Evolutionary conservation across 164 flowering plant genomes (phyloP).

Genomic region (Nymphaea thermarum): DNA sequence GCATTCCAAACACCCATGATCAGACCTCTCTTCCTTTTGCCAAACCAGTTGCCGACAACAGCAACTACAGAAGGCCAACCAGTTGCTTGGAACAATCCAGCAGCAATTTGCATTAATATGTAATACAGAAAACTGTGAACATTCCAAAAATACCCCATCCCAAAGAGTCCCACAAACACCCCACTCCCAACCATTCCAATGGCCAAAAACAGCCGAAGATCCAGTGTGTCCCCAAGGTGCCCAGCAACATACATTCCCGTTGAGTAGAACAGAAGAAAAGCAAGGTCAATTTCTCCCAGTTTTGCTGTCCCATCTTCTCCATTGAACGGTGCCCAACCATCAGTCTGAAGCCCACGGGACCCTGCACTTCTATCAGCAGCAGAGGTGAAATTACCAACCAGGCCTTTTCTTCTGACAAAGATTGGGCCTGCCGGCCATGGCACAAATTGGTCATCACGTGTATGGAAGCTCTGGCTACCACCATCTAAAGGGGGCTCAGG

Average conservation of each 20-base stretch:
- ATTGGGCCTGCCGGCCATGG: slow-evolving; percentile 58
- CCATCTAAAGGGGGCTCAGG: slow-evolving; percentile 27
- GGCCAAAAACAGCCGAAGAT: slow-evolving; percentile 64
- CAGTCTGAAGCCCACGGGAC: neutral
- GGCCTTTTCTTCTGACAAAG: slow-evolving; percentile 28
- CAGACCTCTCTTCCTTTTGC: slow-evolving; percentile 79
- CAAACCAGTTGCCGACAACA: slow-evolving; percentile 93
- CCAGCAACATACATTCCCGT: slow-evolving; percentile 86
- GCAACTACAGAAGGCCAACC: slow-evolving; percentile 99
- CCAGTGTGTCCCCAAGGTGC: slow-evolving; percentile 75
- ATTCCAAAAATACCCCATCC: slow-evolving; percentile 76
- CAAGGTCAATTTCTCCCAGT: slow-evolving; percentile 84
- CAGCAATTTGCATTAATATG: slow-evolving; percentile 74
- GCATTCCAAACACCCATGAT: slow-evolving; percentile 96
- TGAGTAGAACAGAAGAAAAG: slow-evolving; percentile 78
- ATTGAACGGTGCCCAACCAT: slow-evolving; percentile 85
- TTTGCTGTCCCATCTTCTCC: slow-evolving; percentile 60
- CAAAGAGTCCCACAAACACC: slow-evolving; percentile 66
- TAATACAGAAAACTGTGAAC: slow-evolving; percentile 60
- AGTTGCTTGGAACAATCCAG: slow-evolving; percentile 93
- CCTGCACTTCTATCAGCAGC: neutral
- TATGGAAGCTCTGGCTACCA: neutral
- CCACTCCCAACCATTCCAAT: slow-evolving; percentile 92
- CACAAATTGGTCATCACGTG: neutral
- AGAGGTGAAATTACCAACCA: slow-evolving; percentile 1